These are phyloP conservation scores for Arachis hypogaea DNA, from an alignment of 306 rosid species.

Conservation along the genomic window DNA sequence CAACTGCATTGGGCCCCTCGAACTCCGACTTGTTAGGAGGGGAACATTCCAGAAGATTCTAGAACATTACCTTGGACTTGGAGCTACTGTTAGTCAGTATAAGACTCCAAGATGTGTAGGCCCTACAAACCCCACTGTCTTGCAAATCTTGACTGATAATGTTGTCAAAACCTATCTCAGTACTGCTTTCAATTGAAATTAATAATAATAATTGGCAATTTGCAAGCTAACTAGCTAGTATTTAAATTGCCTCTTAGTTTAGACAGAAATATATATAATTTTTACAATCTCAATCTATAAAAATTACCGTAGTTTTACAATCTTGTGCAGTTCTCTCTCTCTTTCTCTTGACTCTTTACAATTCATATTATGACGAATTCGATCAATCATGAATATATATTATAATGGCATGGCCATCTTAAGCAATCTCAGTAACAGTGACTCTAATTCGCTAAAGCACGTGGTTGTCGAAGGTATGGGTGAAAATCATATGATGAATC, in stretches of 20 bases:
- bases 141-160: conserved; percentile 70
- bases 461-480: conserved; percentile 17
- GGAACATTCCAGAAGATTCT: conserved; percentile 87
- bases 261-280: conserved; percentile 31
- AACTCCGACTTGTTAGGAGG: conserved; percentile 65
- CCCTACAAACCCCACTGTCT: conserved; percentile 51
- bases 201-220: not conserved
- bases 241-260: conserved; percentile 19
- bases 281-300: not conserved
- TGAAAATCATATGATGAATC: conserved; percentile 19
- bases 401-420: conserved; percentile 39
- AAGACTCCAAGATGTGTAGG: conserved; percentile 85
- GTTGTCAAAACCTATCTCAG: conserved; percentile 64
- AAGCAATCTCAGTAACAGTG: not conserved
- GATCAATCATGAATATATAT: too few relatives aligned
- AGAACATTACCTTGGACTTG: conserved; percentile 68
- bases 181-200: conserved; percentile 55
- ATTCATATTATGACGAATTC: too few relatives aligned
- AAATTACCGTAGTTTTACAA: not conserved
- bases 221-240: not conserved
- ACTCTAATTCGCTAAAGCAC: conserved; percentile 15
- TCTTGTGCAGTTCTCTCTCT: not conserved
- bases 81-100: conserved; percentile 84
- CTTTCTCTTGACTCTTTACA: not conserved
- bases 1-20: conserved; percentile 67